Percentiles rank a stretch among this genome's conserved stretches.
Conservation (phyloP, 257 asterid genomes). For the Ballota nigra region DNA sequence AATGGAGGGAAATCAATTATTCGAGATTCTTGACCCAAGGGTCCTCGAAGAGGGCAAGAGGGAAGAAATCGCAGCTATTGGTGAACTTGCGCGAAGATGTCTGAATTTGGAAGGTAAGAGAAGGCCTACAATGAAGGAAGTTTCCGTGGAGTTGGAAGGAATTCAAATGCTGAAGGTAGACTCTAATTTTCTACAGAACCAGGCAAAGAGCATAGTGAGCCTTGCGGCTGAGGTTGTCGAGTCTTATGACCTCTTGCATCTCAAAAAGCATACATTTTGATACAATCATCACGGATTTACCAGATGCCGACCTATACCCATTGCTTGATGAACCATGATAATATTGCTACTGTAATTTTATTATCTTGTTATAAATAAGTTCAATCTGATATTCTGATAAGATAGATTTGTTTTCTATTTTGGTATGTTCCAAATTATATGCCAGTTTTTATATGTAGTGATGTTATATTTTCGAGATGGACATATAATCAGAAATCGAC, state of each 20-base stretch:
- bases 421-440: too few species aligned
- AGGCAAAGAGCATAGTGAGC: not conserved
- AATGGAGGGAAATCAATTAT: constrained; percentile 30
- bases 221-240: not conserved
- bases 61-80: constrained; percentile 30
- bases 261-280: constrained; percentile 10
- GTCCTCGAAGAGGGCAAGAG: constrained; percentile 25
- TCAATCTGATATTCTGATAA: too few species aligned
- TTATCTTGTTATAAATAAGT: too few species aligned
- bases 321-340: too few species aligned
- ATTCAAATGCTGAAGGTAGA: constrained; percentile 19
- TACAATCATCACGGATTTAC: too few species aligned
- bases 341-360: too few species aligned
- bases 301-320: too few species aligned
- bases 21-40: constrained; percentile 35
- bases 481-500: too few species aligned
- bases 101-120: constrained; percentile 36
- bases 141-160: constrained; percentile 29
- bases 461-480: too few species aligned
- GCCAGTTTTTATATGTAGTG: too few species aligned
- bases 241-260: not conserved
- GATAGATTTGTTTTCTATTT: too few species aligned
- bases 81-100: constrained; percentile 34
- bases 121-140: constrained; percentile 49
- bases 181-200: not conserved